Base-by-base conservation (phyloP, 164 flowering plant genomes). In the Houttuynia cordata region DNA sequence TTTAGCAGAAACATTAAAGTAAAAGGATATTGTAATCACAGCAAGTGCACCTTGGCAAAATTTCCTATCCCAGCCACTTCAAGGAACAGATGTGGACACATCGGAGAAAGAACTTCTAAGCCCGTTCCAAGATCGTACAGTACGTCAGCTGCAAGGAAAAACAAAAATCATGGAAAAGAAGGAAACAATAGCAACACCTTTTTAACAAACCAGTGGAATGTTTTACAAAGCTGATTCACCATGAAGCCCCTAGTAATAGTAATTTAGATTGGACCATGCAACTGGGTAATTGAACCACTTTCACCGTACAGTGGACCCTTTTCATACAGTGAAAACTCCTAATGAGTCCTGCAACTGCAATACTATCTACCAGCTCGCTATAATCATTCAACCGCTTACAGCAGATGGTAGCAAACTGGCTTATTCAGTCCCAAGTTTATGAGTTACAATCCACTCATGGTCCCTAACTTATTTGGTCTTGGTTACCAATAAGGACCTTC, bases 1-100 rank as follows among this genome's bases (percentile, higher is more conserved):
- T 4, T 3, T 10, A 42, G 49, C 49, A 42, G 6, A 30, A 30
- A 6, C 37, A 42, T 42, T 42, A 42, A 10, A 42, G 49, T 3
- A 42, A 42, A 42, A 42, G 9, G 4, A 14, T 10, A 42, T 42
- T 42, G 10, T 4, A 1, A 42, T 42, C 12, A 42, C 37, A 42
- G 9, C 14, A 42, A 42, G 10, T 42, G 49, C 62, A 90, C 99
- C 89, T 90, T 93, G 14, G 96, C 96, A 63, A 93, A 93, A 73
- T 93, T 93, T 49, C 97, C 99, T 41, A 93, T 89, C 41, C 97
- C 99, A 57, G 99, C 99, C 83, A 93, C 71, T 77, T 93, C 83
- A 73, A 93, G 96, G 73, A 93, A 93, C 53, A 93, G 84, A 47
- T 86, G 87, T 12, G 99, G 99, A 59, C 97, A 90, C 64, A 90